A percentile compares a stretch with the other conserved stretches of the same genome.
Conservation (phyloP, 306 rosid species). For the Glycine latifolia region DNA sequence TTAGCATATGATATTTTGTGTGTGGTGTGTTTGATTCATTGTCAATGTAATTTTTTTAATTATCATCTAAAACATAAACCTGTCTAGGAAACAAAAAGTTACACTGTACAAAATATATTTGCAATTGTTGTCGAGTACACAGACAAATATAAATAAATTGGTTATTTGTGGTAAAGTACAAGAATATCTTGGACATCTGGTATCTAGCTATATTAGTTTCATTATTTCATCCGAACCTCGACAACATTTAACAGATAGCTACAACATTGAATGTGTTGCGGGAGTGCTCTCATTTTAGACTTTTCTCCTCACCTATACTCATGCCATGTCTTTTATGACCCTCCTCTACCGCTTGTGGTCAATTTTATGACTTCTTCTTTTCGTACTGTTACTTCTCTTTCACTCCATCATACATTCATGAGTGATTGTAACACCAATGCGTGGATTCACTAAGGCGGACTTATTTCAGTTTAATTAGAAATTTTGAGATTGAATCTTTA, state of each 20-base stretch:
- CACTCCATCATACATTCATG: constrained; percentile 30
- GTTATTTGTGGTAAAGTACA: background rate
- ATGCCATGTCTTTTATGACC: constrained; percentile 31
- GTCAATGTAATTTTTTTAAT: background rate
- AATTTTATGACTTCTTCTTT: constrained; percentile 37
- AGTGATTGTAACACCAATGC: background rate
- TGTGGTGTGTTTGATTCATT: background rate
- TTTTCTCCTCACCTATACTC: background rate
- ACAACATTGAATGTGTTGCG: constrained; percentile 30
- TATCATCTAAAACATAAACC: background rate
- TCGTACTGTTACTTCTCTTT: constrained; percentile 39
- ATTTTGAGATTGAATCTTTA: background rate
- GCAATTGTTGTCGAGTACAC: background rate
- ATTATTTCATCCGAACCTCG: constrained; percentile 18
- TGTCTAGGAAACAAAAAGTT: background rate
- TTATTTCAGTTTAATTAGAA: too few relatives aligned
- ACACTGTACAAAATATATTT: constrained; percentile 2
- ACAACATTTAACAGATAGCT: constrained; percentile 7
- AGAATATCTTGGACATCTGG: constrained; percentile 2
- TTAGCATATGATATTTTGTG: background rate
- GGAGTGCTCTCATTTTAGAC: background rate
- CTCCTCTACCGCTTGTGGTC: constrained; percentile 12
- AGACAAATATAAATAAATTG: background rate
- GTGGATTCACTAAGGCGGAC: too few relatives aligned
- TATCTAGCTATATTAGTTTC: background rate